Conservation (phyloP, 192 early-diverging fungal genomes). For the Backusella tuberculispora region DNA sequence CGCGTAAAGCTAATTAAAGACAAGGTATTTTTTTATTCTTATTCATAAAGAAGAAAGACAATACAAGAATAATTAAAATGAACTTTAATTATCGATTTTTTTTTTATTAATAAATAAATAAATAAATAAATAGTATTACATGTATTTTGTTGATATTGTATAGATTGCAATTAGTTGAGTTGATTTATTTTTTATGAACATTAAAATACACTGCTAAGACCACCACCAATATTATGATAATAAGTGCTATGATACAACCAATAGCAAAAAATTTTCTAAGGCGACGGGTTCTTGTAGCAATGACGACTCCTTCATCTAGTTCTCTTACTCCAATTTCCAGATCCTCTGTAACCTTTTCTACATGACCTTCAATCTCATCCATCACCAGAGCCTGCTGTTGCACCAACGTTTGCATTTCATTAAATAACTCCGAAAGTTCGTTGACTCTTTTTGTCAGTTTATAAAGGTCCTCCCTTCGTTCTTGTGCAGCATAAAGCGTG, state of each 20-base stretch:
- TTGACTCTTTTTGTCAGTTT: constrained; percentile 55
- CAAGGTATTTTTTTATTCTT: not conserved
- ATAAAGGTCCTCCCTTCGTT: constrained; percentile 61
- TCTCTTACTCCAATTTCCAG: constrained; percentile 63
- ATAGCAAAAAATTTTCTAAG: constrained; percentile 61
- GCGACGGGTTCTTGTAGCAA: constrained; percentile 47
- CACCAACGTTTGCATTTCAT: constrained; percentile 66
- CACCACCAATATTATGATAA: constrained; percentile 50
- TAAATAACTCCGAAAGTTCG: constrained; percentile 61
- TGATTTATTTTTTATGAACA: not conserved
- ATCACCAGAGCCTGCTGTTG: constrained; percentile 43
- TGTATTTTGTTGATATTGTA: too few relatives aligned
- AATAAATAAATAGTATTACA: not conserved
- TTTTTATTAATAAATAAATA: not conserved
- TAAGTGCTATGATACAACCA: constrained; percentile 36
- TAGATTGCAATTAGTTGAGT: too few relatives aligned
- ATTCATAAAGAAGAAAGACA: not conserved
- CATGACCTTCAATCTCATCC: constrained; percentile 26
- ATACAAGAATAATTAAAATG: not conserved
- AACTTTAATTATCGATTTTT: not conserved
- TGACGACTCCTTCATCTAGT: constrained; percentile 53
- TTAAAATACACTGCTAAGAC: constrained; percentile 27
- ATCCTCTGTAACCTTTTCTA: constrained; percentile 56
- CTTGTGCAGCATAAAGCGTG: constrained; percentile 62
- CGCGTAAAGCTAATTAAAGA: not conserved